phyloP scores from a whole-genome alignment of 2,329 filamentous ascomycete genomes.

The Paecilomyces niveus region DNA sequence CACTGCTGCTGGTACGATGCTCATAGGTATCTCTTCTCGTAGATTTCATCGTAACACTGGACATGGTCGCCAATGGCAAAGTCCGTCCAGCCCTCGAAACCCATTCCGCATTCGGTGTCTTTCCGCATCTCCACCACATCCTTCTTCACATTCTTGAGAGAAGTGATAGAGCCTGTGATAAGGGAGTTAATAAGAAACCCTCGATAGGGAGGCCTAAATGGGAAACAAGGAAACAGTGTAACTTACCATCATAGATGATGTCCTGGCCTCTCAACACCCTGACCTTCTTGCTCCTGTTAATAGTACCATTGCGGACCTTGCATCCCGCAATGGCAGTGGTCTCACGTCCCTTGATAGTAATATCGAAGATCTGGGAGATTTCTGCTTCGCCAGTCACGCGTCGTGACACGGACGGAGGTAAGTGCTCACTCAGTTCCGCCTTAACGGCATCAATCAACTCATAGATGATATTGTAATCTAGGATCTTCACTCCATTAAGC shows the following conservation, averaged over 20 bases:
- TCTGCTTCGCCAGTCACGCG: conserved; percentile 84
- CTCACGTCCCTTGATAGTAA: conserved; percentile 65
- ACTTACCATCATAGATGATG: conserved; percentile 74
- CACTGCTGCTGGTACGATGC: neutral
- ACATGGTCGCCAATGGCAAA: conserved; percentile 77
- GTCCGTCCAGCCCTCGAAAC: conserved; percentile 70
- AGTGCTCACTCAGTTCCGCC: conserved; percentile 58
- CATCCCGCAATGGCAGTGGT: conserved; percentile 78
- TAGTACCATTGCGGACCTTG: conserved; percentile 71
- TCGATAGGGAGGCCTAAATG: neutral
- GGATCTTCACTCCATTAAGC: conserved; percentile 62
- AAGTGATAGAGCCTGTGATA: conserved; percentile 61
- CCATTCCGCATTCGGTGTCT: conserved; percentile 87
- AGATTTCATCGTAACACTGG: conserved; percentile 76
- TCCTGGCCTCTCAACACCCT: conserved; percentile 65
- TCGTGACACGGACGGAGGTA: conserved; percentile 59
- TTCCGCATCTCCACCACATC: conserved; percentile 85
- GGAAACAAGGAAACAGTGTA: conserved; percentile 4
- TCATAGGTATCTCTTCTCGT: conserved; percentile 57
- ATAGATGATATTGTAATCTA: conserved; percentile 68
- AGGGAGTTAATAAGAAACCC: conserved; percentile 5
- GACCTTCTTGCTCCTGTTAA: conserved; percentile 58
- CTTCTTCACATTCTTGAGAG: conserved; percentile 88
- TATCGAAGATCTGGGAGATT: conserved; percentile 73
- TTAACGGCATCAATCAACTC: conserved; percentile 44